Evolutionary conservation across 139 green algal genomes (phyloP), one percentile per base, ranked within the genome.

Genomic region (Zygnema circumcarinatum): DNA sequence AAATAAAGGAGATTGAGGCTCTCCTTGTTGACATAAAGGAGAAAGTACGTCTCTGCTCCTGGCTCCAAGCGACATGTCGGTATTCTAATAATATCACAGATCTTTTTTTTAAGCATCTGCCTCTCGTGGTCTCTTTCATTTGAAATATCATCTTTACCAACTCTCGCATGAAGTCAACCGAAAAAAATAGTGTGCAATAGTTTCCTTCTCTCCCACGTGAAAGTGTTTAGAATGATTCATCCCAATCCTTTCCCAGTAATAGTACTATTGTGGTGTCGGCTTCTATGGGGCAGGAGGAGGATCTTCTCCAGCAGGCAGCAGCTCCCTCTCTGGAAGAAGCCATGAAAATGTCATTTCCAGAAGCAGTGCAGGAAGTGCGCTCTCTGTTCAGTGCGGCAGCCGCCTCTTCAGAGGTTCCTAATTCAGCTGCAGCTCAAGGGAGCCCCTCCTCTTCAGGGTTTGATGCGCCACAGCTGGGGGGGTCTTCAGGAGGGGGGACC

Each of bases 1-100:
- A 92, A 62, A 89, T 94, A 74, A 83, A 94, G 54, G 86, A 93
- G 40, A 90, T 92, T 80, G 81, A 87, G 25, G 62, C 54, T 21
- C 69, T 79, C 29, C 88, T 83, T 3, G 75, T 52, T 2, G 75
- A 83, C 32, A 16, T 83, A 16, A 83, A 83, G 32, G 75, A 92
- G 62, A 92, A 86, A 33, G 20, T 20, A 22, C 29, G 32, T 76
- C 33, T 73, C 76, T 21, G 39, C 3, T 38, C 32, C n/a, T n/a
- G n/a, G n/a, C n/a, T 25, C 40, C 2, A 0, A 36, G 29, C 72
- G n/a, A 53, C 16, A 62, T 25, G 32, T 33, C 79, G 7, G 31
- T 16, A 67, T 38, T n/a, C 53, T 21, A 62, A 7, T 62, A 78
- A 53, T 53, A 78, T 40, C 36, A 42, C 69, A 62, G 47, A 62